Base-by-base conservation (phyloP, 2,329 filamentous ascomycete genomes). In the Samsoniella hepiali region DNA sequence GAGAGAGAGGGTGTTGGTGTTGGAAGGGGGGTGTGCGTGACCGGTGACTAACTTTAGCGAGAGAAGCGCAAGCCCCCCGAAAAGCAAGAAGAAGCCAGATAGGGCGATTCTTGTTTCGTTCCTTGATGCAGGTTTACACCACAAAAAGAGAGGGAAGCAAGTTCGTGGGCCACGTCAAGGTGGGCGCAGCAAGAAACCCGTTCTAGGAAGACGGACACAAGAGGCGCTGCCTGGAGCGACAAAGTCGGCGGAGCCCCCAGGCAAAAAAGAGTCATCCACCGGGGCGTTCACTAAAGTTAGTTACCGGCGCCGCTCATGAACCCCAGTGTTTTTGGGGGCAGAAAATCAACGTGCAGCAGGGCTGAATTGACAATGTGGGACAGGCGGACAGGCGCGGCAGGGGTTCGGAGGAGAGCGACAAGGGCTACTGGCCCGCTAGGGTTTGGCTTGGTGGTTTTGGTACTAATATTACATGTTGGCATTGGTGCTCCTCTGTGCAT, bases 361-460 rank as follows among this genome's bases (percentile, higher is more conserved):
- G 59, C 59, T 62, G 59, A 62, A 62, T 62, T 55, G 29, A 42
- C 6, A 22, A 40, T 10, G 57, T 55, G 50, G 50, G 59, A 62
- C 59, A 49, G 50, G 59, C 45, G 57, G 45, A 59, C 57, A 49
- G 57, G 57, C 44, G 57, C 57, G 44, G 15, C 22, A 36, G 56
- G 54, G 22, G 32, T 8, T 8, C 38, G 36, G 36, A 38, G 36
- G 36, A 11, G 7, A 38, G 3, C 1, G 36, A 9, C 34, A 34
- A 22, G 22, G 22, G 22, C 22, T 22, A 22, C 22, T 22, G 22
- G 22, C 22, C 22, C 22, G 22, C 22, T 1, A 22, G 22, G 1
- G 22, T 22, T 22, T 22, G 22, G 22, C 1, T 22, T 22, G 22
- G 22, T 1, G 22, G 22, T 22, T 22, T 22, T 22, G 22, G 22